Conservation (phyloP, 1,284 basidiomycete genomes). For the Sporisorium scitamineum region DNA sequence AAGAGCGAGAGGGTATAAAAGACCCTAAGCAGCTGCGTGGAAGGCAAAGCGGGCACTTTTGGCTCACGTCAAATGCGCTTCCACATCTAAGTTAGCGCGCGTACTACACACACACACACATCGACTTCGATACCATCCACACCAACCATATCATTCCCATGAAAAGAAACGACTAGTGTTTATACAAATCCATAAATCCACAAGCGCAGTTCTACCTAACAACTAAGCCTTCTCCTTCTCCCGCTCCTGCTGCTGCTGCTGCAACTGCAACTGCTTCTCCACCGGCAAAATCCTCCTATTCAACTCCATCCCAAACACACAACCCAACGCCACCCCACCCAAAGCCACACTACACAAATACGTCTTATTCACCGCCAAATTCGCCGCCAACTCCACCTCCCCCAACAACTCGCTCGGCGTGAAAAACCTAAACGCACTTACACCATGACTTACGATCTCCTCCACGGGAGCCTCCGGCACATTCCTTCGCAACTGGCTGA, state of each 20-base stretch:
- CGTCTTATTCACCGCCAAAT: slow-evolving; percentile 40
- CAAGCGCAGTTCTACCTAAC: no score
- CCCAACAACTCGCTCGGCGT: slow-evolving; percentile 27
- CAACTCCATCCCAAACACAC: slow-evolving; percentile 51
- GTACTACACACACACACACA: no score
- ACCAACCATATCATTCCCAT: no score
- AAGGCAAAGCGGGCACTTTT: no score
- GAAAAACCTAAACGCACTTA: slow-evolving; percentile 40
- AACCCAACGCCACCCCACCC: slow-evolving; percentile 34
- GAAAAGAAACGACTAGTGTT: no score
- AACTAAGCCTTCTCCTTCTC: background rate
- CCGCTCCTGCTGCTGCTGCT: background rate
- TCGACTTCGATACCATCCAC: no score
- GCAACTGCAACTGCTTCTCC: background rate
- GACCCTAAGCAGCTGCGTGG: no score
- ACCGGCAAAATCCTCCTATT: slow-evolving; percentile 28
- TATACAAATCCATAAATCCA: no score
- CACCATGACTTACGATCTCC: slow-evolving; percentile 37
- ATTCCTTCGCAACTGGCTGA: slow-evolving; percentile 20
- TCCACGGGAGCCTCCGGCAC: slow-evolving; percentile 33
- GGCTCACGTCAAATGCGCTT: no score
- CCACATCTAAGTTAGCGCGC: no score
- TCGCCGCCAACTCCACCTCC: slow-evolving; percentile 32
- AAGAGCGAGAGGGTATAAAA: no score
- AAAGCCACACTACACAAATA: slow-evolving; percentile 34